These are phyloP conservation scores for Colletotrichum horii DNA, from an alignment of 2,329 filamentous ascomycete species.

Conservation along the genomic window DNA sequence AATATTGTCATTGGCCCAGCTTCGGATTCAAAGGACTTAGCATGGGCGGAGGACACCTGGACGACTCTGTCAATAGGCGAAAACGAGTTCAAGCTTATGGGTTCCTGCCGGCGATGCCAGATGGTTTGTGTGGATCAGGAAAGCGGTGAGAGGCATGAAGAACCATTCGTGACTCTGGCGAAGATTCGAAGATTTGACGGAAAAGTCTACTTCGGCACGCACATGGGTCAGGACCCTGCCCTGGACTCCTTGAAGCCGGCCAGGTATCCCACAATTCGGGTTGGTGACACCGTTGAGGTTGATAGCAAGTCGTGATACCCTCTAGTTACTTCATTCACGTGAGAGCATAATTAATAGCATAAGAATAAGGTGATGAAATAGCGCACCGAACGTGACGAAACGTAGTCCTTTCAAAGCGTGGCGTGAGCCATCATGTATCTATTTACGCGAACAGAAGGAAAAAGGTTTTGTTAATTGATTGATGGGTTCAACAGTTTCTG, in stretches of 20 bases:
- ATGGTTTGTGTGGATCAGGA: slow-evolving; percentile 95
- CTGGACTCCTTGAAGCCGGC: slow-evolving; percentile 24
- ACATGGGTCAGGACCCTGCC: slow-evolving; percentile 62
- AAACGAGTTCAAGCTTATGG: slow-evolving; percentile 73
- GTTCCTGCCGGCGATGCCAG: slow-evolving; percentile 86
- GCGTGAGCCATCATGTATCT: not conserved
- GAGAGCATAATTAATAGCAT: not conserved
- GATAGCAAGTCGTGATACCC: not conserved
- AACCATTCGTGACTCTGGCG: slow-evolving; percentile 86
- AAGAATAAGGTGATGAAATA: not conserved
- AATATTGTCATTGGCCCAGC: slow-evolving; percentile 76
- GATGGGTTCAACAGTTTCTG: not conserved
- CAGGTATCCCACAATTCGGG: slow-evolving; percentile 45
- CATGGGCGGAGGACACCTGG: slow-evolving; percentile 88
- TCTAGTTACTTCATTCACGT: not conserved
- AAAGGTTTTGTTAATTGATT: not conserved
- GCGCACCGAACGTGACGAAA: not conserved
- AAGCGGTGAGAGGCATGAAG: slow-evolving; percentile 77
- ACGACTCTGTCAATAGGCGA: slow-evolving; percentile 67
- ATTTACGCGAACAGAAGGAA: not conserved
- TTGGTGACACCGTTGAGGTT: slow-evolving; percentile 52
- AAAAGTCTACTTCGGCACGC: slow-evolving; percentile 88
- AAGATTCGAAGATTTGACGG: slow-evolving; percentile 86
- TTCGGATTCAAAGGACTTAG: slow-evolving; percentile 45
- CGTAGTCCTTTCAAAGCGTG: not conserved